Percentiles rank a stretch among this genome's conserved stretches.
Conservation (phyloP, 108 stramenopile species). For the Pseudonitzschia pungens region DNA sequence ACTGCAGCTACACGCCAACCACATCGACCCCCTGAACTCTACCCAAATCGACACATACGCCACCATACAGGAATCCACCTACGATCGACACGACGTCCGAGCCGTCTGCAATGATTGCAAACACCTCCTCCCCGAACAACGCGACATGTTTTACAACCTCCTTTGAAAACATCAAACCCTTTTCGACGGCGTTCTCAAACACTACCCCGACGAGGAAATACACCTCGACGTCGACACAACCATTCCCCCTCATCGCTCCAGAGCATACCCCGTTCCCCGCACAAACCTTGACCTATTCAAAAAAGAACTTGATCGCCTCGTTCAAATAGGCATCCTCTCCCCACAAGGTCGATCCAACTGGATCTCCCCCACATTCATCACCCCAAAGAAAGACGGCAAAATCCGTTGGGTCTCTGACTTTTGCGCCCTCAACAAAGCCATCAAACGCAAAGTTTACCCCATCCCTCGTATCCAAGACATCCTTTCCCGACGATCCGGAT, state of each 20-base stretch:
- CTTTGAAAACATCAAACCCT: neutral
- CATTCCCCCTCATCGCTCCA: neutral
- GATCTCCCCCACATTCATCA: conserved; percentile 36
- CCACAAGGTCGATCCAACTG: conserved; percentile 16
- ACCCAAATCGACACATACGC: no score
- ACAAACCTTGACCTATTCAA: conserved; percentile 10
- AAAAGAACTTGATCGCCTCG: conserved; percentile 33
- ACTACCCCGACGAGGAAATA: neutral
- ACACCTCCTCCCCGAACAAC: neutral
- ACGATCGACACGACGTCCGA: neutral
- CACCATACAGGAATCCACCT: neutral
- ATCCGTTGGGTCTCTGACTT: conserved; percentile 49
- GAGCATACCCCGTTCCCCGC: neutral
- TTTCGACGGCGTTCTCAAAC: neutral
- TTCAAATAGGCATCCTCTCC: conserved; percentile 23
- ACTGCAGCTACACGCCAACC: neutral
- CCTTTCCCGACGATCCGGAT: conserved; percentile 7
- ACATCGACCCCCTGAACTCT: neutral
- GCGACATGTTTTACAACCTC: neutral
- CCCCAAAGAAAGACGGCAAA: conserved; percentile 38
- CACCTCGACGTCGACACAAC: neutral
- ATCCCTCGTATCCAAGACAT: conserved; percentile 31
- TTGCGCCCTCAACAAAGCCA: conserved; percentile 29
- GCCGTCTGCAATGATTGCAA: neutral
- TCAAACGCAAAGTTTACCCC: conserved; percentile 4